Conservation (phyloP, 768 basidiomycete species). For the Termitomyces bulborhizus region DNA sequence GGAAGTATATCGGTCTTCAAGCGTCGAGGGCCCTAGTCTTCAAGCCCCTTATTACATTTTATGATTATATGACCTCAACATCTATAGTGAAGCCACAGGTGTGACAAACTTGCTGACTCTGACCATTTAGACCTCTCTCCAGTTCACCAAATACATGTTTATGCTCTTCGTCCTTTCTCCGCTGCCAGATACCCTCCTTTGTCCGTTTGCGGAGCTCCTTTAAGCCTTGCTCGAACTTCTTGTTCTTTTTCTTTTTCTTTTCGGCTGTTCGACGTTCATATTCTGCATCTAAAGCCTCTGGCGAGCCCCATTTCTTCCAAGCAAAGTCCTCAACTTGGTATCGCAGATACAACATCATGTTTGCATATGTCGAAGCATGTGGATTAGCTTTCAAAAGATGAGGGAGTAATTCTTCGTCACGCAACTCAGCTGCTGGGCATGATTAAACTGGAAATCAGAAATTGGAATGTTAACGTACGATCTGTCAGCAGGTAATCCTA, state of each 20-base stretch:
- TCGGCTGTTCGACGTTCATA: constrained; percentile 12
- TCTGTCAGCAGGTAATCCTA: constrained; percentile 96
- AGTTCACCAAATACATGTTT: constrained; percentile 72
- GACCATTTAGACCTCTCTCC: constrained; percentile 46
- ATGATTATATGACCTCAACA: constrained; percentile 51
- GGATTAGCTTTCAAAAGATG: constrained; percentile 68
- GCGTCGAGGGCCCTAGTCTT: too few species aligned
- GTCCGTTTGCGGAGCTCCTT: constrained; percentile 39
- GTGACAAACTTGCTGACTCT: constrained; percentile 70
- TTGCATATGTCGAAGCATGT: constrained; percentile 76
- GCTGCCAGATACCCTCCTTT: constrained; percentile 23
- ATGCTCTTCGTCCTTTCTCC: constrained; percentile 43
- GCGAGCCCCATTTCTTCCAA: constrained; percentile 72
- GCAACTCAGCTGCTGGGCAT: constrained; percentile 69
- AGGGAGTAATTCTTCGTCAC: constrained; percentile 87
- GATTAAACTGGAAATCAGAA: not conserved
- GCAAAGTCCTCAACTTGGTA: constrained; percentile 95
- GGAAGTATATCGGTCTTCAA: not conserved
- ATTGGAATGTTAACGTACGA: constrained; percentile 39
- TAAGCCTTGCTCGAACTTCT: constrained; percentile 90
- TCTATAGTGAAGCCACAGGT: constrained; percentile 90
- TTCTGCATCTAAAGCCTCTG: constrained; percentile 7
- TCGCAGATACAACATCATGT: constrained; percentile 38
- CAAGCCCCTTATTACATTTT: not conserved
- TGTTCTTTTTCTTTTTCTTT: constrained; percentile 39